These are phyloP conservation scores for Cymbopogon citratus DNA, from an alignment of 176 grass and related monocot species.

Conservation along the genomic window DNA sequence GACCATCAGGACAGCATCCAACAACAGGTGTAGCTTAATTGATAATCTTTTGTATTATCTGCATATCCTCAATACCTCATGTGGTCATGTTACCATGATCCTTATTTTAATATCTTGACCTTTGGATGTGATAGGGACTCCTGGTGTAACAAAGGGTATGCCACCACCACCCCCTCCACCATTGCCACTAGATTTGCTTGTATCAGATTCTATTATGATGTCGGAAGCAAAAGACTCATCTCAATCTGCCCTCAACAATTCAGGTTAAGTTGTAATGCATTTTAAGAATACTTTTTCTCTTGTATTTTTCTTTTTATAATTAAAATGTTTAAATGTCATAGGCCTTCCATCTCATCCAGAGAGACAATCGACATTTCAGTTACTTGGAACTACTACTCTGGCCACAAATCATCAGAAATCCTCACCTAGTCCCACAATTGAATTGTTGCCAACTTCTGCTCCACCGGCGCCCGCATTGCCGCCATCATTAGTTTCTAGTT, in stretches of 20 bases:
- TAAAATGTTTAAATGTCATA: constrained; percentile 8
- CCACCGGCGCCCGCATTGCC: not conserved
- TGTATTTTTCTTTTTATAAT: constrained; percentile 20
- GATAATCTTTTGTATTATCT: constrained; percentile 4
- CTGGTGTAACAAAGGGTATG: constrained; percentile 10
- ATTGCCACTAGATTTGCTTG: not conserved
- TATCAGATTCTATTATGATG: constrained; percentile 9
- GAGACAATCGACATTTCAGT: constrained; percentile 4
- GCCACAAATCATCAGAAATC: constrained; percentile 17
- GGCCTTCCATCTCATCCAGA: constrained; percentile 18
- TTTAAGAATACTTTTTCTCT: not conserved
- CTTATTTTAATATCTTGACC: constrained; percentile 2
- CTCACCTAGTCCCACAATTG: constrained; percentile 8
- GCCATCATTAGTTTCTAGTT: not conserved
- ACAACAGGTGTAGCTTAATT: constrained; percentile 27
- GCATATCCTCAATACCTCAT: not conserved
- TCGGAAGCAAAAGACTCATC: not conserved
- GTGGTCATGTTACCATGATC: not conserved
- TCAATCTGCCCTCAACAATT: constrained; percentile 20
- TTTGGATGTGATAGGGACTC: constrained; percentile 21
- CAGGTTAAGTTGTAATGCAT: constrained; percentile 25
- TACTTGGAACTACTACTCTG: constrained; percentile 21
- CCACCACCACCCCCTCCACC: not conserved
- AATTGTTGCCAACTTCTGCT: constrained; percentile 24
- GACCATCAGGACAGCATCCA: constrained; percentile 19